A percentile compares a stretch with the other conserved stretches of the same genome.
Conservation (phyloP, 192 early-diverging fungal genomes). For the Coemansia sp. region DNA sequence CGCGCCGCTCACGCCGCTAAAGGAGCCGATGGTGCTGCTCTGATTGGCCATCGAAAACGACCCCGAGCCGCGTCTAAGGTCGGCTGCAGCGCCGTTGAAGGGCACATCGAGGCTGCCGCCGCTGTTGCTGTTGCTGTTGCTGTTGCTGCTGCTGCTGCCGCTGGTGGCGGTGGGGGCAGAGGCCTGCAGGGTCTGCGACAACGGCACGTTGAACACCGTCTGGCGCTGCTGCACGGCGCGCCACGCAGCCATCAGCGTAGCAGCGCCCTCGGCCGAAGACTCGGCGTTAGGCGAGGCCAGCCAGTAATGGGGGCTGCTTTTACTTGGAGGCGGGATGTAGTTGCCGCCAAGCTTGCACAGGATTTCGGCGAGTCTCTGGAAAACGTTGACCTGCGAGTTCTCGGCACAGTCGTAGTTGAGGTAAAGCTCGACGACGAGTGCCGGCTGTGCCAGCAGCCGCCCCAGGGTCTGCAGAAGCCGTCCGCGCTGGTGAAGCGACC, state of each 20-base stretch:
- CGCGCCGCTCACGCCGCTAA: neutral
- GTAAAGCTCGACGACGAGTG: conserved; percentile 85
- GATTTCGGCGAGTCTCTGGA: conserved; percentile 74
- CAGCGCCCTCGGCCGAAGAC: conserved; percentile 14
- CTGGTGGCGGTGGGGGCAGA: neutral
- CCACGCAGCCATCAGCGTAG: conserved; percentile 30
- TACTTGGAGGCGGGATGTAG: conserved; percentile 17
- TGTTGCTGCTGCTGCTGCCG: neutral
- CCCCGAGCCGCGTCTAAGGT: conserved; percentile 9
- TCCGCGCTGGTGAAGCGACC: conserved; percentile 64
- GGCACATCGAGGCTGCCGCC: neutral
- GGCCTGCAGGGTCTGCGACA: neutral
- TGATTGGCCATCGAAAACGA: conserved; percentile 21
- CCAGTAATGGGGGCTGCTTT: conserved; percentile 29
- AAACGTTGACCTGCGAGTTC: conserved; percentile 81
- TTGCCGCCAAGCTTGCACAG: conserved; percentile 36
- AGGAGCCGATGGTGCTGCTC: neutral
- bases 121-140: neutral
- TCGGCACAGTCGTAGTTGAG: conserved; percentile 92
- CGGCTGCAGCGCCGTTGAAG: neutral
- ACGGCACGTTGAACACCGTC: conserved; percentile 35
- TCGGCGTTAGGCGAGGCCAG: conserved; percentile 23
- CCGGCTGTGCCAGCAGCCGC: conserved; percentile 68
- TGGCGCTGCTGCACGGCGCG: conserved; percentile 45
- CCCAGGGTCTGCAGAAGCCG: conserved; percentile 69